phyloP scores from a whole-genome alignment of 2,329 filamentous ascomycete species.

The Hypoxylon sp. region DNA sequence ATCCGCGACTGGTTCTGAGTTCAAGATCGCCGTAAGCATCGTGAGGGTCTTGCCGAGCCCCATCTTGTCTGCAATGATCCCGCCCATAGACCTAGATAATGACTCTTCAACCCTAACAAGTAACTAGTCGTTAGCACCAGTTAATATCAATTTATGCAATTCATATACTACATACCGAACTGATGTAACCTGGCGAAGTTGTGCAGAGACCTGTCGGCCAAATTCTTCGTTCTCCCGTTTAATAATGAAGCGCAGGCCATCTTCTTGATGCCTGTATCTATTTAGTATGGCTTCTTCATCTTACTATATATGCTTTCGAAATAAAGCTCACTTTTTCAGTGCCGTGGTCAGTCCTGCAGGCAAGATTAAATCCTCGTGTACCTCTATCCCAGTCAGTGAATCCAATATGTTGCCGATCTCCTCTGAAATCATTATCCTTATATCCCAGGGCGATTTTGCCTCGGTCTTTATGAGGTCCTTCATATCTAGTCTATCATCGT shows the following conservation, averaged over 20 bases:
- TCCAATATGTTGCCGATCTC: slow-evolving; percentile 8
- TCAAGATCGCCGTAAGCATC: slow-evolving; percentile 17
- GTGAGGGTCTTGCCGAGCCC: slow-evolving; percentile 32
- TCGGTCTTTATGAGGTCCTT: background rate
- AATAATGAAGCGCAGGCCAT: slow-evolving; percentile 8
- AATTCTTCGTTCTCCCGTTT: slow-evolving; percentile 1
- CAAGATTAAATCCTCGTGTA: background rate
- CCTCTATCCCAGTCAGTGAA: background rate
- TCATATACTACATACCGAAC: slow-evolving; percentile 6
- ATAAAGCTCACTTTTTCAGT: slow-evolving; percentile 6
- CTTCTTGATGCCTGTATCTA: background rate
- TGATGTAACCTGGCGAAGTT: background rate
- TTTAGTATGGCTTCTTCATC: background rate
- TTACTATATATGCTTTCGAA: too few species aligned
- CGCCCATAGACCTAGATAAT: slow-evolving; percentile 11
- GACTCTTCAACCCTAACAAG: background rate
- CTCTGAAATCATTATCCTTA: slow-evolving; percentile 5
- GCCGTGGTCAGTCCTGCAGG: background rate
- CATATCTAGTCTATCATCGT: slow-evolving; percentile 1
- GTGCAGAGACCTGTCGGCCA: slow-evolving; percentile 1
- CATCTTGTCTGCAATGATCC: slow-evolving; percentile 20
- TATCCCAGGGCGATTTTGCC: background rate
- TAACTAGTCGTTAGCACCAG: background rate
- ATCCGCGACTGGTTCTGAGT: slow-evolving; percentile 1
- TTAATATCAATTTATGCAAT: too few species aligned